These are phyloP conservation scores for Chrysoporthe austroafricana DNA, from an alignment of 2,329 filamentous ascomycete species.

Conservation along the genomic window DNA sequence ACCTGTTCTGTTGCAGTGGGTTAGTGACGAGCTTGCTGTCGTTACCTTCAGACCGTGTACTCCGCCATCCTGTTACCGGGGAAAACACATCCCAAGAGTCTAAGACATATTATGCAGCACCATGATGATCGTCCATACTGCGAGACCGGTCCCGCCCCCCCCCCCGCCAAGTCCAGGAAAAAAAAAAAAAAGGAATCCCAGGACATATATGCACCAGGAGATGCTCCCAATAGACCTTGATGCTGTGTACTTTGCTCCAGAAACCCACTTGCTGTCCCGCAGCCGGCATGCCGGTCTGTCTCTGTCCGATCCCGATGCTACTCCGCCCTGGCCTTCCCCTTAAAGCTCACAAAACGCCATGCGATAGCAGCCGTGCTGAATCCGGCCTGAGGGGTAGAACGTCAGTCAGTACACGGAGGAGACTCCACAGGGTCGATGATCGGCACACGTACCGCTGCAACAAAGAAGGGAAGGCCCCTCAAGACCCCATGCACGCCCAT, in stretches of 20 bases:
- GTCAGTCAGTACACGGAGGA: neutral
- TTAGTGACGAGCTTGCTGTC: no score
- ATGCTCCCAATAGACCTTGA: neutral
- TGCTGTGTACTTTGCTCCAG: neutral
- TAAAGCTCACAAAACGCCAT: slow-evolving; percentile 24
- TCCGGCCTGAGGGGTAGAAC: slow-evolving; percentile 2
- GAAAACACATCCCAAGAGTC: neutral
- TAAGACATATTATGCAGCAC: neutral
- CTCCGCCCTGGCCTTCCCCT: neutral
- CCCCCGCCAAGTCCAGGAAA: neutral
- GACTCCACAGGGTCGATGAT: no score
- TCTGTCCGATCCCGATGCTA: neutral
- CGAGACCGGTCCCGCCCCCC: neutral
- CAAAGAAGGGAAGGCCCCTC: slow-evolving; percentile 24
- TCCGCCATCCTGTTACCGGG: neutral
- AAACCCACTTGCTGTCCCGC: neutral
- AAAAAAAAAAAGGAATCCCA: neutral
- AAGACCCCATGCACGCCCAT: slow-evolving; percentile 20
- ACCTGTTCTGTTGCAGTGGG: neutral
- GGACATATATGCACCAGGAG: neutral
- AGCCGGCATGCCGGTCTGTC: neutral
- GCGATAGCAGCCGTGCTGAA: slow-evolving; percentile 21
- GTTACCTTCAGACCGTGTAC: no score
- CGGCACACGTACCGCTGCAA: slow-evolving; percentile 22
- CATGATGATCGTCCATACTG: neutral